Percentiles rank a stretch among this genome's conserved stretches.
Evolutionary conservation across 768 basidiomycete genomes (phyloP).

Genomic region (Tubosaeta brunneosetosa): DNA sequence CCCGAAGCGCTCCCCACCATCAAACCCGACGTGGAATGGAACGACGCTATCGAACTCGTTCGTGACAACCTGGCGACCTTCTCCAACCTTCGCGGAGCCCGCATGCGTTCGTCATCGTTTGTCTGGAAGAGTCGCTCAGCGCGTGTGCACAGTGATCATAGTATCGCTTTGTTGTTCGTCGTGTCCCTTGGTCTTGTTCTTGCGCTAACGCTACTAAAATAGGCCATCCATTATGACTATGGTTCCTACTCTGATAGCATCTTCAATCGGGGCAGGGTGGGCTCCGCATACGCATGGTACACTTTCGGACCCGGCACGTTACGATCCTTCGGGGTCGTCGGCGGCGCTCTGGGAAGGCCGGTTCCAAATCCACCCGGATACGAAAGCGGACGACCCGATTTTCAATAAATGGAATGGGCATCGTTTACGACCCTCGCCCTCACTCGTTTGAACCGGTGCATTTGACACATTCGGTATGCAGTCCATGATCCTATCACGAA

Average conservation of each 20-base stretch:
- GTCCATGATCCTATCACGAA: slow-evolving; percentile 5
- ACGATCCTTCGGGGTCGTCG: slow-evolving; percentile 76
- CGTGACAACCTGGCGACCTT: slow-evolving; percentile 86
- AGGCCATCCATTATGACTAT: slow-evolving; percentile 71
- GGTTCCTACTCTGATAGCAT: slow-evolving; percentile 70
- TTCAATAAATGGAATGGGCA: slow-evolving; percentile 31
- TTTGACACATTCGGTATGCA: neutral
- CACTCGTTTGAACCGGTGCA: slow-evolving; percentile 14
- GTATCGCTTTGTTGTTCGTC: slow-evolving; percentile 46
- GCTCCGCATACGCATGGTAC: slow-evolving; percentile 51
- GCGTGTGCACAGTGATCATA: slow-evolving; percentile 47
- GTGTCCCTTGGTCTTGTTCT: slow-evolving; percentile 14
- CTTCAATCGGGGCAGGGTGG: slow-evolving; percentile 69
- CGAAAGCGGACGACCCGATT: slow-evolving; percentile 58
- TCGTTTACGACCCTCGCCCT: slow-evolving; percentile 10
- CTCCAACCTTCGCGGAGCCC: slow-evolving; percentile 80
- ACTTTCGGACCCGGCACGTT: slow-evolving; percentile 68
- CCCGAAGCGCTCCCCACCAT: slow-evolving; percentile 59
- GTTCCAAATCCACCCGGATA: slow-evolving; percentile 85
- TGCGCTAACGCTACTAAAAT: slow-evolving; percentile 25
- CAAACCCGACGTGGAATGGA: slow-evolving; percentile 62
- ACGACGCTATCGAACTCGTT: slow-evolving; percentile 73
- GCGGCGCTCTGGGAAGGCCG: slow-evolving; percentile 83
- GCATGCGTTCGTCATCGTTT: slow-evolving; percentile 79
- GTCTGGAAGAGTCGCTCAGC: slow-evolving; percentile 74